Conservation (phyloP, 176 grass and related monocot species). For the Carex cristatella region DNA sequence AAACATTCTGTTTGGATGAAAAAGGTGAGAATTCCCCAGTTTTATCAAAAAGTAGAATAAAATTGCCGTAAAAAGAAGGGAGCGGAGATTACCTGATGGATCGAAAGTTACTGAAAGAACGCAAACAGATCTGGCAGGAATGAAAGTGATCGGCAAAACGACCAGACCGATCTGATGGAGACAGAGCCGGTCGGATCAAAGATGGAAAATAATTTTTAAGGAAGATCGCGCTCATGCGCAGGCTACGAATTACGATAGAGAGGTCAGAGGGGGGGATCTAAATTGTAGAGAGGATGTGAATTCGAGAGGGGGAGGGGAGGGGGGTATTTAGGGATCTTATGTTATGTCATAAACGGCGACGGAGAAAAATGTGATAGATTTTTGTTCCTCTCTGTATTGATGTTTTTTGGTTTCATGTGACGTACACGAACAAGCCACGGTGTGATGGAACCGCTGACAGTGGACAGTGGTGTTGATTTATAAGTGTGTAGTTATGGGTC, state of each 20-base stretch:
- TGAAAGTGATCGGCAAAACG: not conserved
- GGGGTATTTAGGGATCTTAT: not conserved
- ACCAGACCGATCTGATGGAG: not conserved
- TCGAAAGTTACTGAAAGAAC: not conserved
- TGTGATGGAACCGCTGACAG: not conserved
- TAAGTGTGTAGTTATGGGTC: not conserved
- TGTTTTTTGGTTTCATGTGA: not conserved
- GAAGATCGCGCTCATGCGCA: not conserved
- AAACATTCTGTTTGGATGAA: no score
- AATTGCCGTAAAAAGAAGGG: not conserved
- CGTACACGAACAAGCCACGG: not conserved
- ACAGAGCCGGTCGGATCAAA: slow-evolving; percentile 11
- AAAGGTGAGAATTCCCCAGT: no score
- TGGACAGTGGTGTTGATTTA: not conserved
- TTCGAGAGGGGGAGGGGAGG: not conserved
- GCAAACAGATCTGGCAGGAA: not conserved
- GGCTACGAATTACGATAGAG: not conserved
- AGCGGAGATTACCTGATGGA: not conserved
- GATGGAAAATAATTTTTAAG: not conserved
- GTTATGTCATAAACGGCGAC: not conserved
- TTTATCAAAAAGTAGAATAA: no score
- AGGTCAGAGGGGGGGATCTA: not conserved
- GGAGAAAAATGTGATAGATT: not conserved
- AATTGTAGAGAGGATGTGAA: not conserved
- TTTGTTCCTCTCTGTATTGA: not conserved